Conservation (phyloP, 495 filamentous ascomycete species). For the Aspergillus hancockii region DNA sequence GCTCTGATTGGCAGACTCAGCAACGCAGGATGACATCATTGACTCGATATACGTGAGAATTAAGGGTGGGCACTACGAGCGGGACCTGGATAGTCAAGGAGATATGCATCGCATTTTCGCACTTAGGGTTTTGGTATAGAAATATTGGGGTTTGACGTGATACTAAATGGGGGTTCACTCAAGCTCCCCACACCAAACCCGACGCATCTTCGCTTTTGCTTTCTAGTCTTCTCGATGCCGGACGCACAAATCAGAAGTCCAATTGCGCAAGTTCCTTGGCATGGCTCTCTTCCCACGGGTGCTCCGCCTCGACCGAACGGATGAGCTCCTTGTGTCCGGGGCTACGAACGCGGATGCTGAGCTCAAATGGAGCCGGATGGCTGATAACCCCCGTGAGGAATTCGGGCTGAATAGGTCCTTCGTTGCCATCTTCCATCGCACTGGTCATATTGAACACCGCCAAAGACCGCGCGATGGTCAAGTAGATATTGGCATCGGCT, state of each 20-base stretch:
- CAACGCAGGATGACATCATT: neutral
- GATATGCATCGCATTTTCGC: too few relatives aligned
- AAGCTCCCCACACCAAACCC: too few relatives aligned
- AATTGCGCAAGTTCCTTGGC: slow-evolving; percentile 11
- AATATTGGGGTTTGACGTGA: too few relatives aligned
- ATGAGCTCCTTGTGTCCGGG: slow-evolving; percentile 32
- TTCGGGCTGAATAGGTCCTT: slow-evolving; percentile 25
- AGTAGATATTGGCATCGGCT: slow-evolving; percentile 36
- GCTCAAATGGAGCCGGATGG: slow-evolving; percentile 39
- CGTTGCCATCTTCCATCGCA: slow-evolving; percentile 25
- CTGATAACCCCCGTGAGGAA: slow-evolving; percentile 40
- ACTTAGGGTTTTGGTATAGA: too few relatives aligned
- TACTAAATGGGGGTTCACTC: too few relatives aligned
- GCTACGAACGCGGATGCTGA: slow-evolving; percentile 35
- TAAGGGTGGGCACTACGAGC: too few relatives aligned
- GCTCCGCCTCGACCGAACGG: slow-evolving; percentile 33
- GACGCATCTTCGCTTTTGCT: too few relatives aligned
- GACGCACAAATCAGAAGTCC: neutral
- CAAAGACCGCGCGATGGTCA: slow-evolving; percentile 34
- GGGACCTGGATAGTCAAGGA: too few relatives aligned
- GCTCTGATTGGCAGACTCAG: neutral
- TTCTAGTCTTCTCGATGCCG: too few relatives aligned
- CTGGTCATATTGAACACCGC: slow-evolving; percentile 43
- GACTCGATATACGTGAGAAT: neutral
- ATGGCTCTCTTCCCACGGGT: slow-evolving; percentile 49